Percentiles rank a stretch among this genome's conserved stretches.
Evolutionary conservation across 768 basidiomycete species (phyloP).

Genomic region (Boletales sp.): DNA sequence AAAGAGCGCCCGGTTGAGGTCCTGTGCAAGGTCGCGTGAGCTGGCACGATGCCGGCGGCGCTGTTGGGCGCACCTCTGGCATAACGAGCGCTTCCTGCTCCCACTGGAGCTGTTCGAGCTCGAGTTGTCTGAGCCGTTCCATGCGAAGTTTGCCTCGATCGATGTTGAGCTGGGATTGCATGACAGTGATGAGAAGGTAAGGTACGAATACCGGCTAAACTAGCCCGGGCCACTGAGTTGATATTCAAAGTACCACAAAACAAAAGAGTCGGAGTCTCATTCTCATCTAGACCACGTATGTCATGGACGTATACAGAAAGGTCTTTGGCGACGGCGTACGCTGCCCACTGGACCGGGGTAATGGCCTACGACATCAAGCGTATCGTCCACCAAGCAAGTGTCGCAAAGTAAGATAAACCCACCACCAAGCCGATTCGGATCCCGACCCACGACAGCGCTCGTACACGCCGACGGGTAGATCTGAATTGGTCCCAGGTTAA

Average conservation of each 20-base stretch:
- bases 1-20: slow-evolving; percentile 27
- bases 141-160: slow-evolving; percentile 47
- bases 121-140: slow-evolving; percentile 44
- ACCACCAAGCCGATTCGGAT: too few species aligned
- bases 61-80: slow-evolving; percentile 44
- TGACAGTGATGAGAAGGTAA: neutral
- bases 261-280: slow-evolving; percentile 2
- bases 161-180: slow-evolving; percentile 26
- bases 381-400: too few species aligned
- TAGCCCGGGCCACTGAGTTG: slow-evolving; percentile 1
- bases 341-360: too few species aligned
- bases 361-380: too few species aligned
- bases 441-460: too few species aligned
- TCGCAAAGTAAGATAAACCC: too few species aligned
- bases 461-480: too few species aligned
- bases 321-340: too few species aligned
- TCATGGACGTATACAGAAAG: too few species aligned
- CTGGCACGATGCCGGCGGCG: neutral
- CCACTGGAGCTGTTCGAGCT: slow-evolving; percentile 50
- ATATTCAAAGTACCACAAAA: neutral
- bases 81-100: slow-evolving; percentile 55
- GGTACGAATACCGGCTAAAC: neutral
- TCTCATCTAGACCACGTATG: slow-evolving; percentile 1
- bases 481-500: too few species aligned
- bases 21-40: slow-evolving; percentile 23